These are phyloP conservation scores for Penicillium pulvis DNA, from an alignment of 495 filamentous ascomycete genomes.

Conservation along the genomic window DNA sequence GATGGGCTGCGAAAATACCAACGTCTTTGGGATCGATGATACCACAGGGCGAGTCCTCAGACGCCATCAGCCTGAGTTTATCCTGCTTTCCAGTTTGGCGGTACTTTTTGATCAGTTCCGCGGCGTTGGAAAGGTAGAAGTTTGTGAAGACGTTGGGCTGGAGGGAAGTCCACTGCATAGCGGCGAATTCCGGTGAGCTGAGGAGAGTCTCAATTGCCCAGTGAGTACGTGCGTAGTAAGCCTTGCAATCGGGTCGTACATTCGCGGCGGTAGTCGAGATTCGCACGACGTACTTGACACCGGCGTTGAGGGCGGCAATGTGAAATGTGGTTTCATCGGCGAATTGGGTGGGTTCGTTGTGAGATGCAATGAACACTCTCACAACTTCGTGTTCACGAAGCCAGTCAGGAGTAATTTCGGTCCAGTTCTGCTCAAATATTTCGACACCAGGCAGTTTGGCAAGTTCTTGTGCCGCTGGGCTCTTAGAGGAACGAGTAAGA, in stretches of 20 bases:
- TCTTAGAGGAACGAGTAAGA: conserved; percentile 38
- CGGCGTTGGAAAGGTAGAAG: conserved; percentile 27
- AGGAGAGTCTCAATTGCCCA: conserved; percentile 51
- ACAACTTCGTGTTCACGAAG: conserved; percentile 40
- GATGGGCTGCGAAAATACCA: conserved; percentile 42
- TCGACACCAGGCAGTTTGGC: conserved; percentile 41
- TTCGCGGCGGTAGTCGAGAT: conserved; percentile 49
- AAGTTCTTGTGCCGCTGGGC: conserved; percentile 35
- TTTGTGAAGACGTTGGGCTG: conserved; percentile 43
- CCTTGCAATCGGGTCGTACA: conserved; percentile 38
- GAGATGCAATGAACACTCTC: conserved; percentile 46
- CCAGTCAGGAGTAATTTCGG: conserved; percentile 45
- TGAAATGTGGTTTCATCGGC: conserved; percentile 46
- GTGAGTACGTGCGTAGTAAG: conserved; percentile 46
- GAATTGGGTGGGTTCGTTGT: conserved; percentile 42
- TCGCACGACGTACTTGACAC: conserved; percentile 50
- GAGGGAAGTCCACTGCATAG: conserved; percentile 49
- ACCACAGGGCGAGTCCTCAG: conserved; percentile 38
- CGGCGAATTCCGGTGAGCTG: conserved; percentile 37
- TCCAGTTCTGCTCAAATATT: conserved; percentile 46
- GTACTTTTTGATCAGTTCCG: conserved; percentile 34
- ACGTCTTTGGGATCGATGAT: conserved; percentile 42
- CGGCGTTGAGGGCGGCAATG: conserved; percentile 38
- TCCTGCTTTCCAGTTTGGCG: conserved; percentile 42
- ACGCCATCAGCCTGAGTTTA: conserved; percentile 25